Evolutionary conservation across 345 rosid genomes (phyloP).

Genomic region (Psidium friedrichsthalianum): DNA sequence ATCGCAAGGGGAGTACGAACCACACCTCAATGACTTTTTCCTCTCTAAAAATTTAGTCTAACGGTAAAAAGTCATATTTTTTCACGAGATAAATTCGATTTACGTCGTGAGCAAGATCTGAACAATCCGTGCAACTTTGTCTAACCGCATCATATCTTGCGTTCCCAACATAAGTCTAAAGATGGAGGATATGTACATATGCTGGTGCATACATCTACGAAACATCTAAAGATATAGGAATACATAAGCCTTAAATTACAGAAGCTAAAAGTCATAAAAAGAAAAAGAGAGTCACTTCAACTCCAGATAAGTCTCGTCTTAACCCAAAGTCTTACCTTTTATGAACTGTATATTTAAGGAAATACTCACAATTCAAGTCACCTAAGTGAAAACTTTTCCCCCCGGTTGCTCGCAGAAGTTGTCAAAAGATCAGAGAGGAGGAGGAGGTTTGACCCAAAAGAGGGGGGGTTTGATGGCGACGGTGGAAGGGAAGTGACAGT

Average conservation of each 20-base stretch:
- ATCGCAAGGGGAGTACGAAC: no score
- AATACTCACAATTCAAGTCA: background rate
- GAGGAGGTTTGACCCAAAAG: background rate
- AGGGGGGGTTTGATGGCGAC: background rate
- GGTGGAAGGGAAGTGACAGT: background rate
- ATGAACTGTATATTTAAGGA: background rate
- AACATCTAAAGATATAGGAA: background rate
- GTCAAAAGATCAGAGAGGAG: background rate
- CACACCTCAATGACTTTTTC: no score
- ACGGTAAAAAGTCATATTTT: background rate
- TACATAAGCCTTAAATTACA: background rate
- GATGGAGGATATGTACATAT: no score
- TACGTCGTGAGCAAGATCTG: fast-evolving
- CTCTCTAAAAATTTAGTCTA: background rate
- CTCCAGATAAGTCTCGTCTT: background rate
- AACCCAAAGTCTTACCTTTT: background rate
- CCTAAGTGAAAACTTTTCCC: background rate
- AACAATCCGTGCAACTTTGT: background rate
- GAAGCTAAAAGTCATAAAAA: background rate
- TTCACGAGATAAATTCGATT: background rate
- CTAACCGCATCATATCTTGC: no score
- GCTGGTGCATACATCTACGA: background rate
- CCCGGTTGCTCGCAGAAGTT: background rate
- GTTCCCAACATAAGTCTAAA: no score
- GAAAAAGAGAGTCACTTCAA: background rate